Conservation (phyloP, 2,329 filamentous ascomycete genomes). For the Ophiocordyceps camponoti-saundersi region DNA sequence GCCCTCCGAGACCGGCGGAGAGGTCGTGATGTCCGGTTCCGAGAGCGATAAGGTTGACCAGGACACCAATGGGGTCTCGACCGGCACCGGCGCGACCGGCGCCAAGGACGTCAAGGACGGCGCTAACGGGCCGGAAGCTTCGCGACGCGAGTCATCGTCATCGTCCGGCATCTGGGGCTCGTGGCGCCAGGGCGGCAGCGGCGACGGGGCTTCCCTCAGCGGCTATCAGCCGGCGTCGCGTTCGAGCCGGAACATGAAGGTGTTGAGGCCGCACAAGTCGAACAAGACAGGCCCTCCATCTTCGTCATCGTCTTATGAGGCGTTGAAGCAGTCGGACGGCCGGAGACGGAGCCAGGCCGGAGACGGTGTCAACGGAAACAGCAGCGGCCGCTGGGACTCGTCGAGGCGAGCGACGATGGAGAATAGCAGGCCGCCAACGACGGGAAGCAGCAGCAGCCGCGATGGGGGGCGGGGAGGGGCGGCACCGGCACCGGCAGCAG, state of each 20-base stretch:
- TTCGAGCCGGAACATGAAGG: slow-evolving; percentile 63
- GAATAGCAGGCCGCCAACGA: too few relatives aligned
- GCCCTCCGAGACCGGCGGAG: slow-evolving; percentile 15
- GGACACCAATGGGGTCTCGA: slow-evolving; percentile 4
- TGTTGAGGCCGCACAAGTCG: slow-evolving; percentile 63
- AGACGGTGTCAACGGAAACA: slow-evolving; percentile 12
- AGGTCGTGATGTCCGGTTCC: slow-evolving; percentile 24
- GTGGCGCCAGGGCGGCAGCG: slow-evolving; percentile 44
- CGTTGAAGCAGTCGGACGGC: slow-evolving; percentile 29
- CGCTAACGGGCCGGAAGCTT: slow-evolving; percentile 11
- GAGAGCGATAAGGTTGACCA: slow-evolving; percentile 22
- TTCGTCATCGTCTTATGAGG: slow-evolving; percentile 30
- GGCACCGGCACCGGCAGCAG: too few relatives aligned
- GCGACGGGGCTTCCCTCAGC: slow-evolving; percentile 39
- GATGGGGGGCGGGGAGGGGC: slow-evolving; percentile 20
- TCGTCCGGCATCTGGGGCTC: slow-evolving; percentile 48
- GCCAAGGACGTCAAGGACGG: slow-evolving; percentile 5
- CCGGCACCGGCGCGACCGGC: too few relatives aligned
- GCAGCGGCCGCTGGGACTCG: slow-evolving; percentile 31
- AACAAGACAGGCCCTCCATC: slow-evolving; percentile 32
- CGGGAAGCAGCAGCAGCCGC: slow-evolving; percentile 11
- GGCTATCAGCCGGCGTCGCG: slow-evolving; percentile 55
- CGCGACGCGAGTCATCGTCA: slow-evolving; percentile 28
- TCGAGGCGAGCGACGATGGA: too few relatives aligned
- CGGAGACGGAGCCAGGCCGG: slow-evolving; percentile 36